A percentile compares a stretch with the other conserved stretches of the same genome.
Evolutionary conservation across 2,329 filamentous ascomycete species (phyloP).

Genomic region (Fusarium marasasianum): DNA sequence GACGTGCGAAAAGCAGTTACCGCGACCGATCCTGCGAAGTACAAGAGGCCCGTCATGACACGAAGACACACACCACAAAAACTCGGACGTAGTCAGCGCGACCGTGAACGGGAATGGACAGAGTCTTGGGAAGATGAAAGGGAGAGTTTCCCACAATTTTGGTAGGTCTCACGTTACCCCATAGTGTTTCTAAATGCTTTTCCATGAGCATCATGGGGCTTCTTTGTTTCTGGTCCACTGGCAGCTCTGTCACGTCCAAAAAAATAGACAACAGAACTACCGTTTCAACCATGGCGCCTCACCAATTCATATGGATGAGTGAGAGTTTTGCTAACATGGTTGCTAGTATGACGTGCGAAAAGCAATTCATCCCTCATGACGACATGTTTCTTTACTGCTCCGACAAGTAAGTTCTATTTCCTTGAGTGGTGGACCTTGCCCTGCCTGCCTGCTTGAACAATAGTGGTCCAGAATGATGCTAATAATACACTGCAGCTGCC

Average conservation of each 20-base stretch:
- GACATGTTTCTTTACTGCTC: slow-evolving; percentile 71
- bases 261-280: slow-evolving; percentile 16
- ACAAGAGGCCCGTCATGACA: slow-evolving; percentile 58
- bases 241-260: slow-evolving; percentile 30
- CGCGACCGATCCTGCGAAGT: slow-evolving; percentile 56
- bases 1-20: slow-evolving; percentile 63
- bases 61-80: slow-evolving; percentile 60
- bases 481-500: slow-evolving; percentile 56
- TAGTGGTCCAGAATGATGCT: slow-evolving; percentile 27
- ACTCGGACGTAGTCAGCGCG: slow-evolving; percentile 60
- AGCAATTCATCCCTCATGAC: slow-evolving; percentile 69
- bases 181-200: slow-evolving; percentile 8
- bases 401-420: slow-evolving; percentile 61
- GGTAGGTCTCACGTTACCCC: slow-evolving; percentile 57
- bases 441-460: slow-evolving; percentile 4
- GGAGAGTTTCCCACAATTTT: slow-evolving; percentile 72
- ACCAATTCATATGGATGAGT: not conserved
- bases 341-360: slow-evolving; percentile 71
- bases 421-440: slow-evolving; percentile 25
- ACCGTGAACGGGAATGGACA: slow-evolving; percentile 61
- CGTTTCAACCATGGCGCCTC: not conserved
- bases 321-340: slow-evolving; percentile 30
- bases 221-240: slow-evolving; percentile 28
- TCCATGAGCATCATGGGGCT: slow-evolving; percentile 15
- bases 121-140: slow-evolving; percentile 66